Conservation (phyloP, 495 filamentous ascomycete genomes). For the Hyaloscypha hepaticicola region DNA sequence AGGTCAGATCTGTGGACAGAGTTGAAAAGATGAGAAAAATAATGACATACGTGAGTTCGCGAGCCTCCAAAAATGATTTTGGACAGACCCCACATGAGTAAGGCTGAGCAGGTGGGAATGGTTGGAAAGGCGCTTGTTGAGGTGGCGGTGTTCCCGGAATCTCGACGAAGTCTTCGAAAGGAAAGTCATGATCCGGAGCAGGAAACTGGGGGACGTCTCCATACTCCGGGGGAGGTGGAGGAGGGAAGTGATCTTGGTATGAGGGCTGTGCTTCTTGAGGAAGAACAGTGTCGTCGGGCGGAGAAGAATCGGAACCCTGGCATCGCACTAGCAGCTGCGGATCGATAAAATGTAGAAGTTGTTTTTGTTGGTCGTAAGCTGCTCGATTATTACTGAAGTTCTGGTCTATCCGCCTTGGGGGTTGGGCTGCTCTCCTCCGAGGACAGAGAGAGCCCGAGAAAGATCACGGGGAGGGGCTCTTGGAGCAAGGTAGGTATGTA, state of each 20-base stretch:
- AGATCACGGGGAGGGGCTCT: not conserved
- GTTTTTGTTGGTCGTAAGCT: not conserved
- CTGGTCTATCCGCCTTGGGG: not conserved
- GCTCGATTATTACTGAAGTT: not conserved
- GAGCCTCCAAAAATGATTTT: not conserved
- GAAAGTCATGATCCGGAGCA: not conserved
- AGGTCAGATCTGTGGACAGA: not conserved
- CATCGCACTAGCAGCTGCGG: not conserved
- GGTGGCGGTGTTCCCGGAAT: not conserved
- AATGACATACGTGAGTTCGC: not conserved
- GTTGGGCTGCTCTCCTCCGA: not conserved
- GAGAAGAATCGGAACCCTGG: not conserved
- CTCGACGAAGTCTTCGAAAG: not conserved
- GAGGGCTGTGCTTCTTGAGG: not conserved
- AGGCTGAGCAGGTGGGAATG: not conserved
- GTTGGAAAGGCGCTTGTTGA: not conserved
- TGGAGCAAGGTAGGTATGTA: not conserved
- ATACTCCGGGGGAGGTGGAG: not conserved
- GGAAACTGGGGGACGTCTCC: not conserved
- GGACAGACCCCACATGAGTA: not conserved
- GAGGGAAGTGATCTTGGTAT: not conserved
- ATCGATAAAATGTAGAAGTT: not conserved
- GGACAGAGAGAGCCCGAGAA: not conserved
- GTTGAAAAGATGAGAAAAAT: not conserved
- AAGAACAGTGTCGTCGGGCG: not conserved